Conservation (phyloP, 768 basidiomycete species). For the Tubosaeta sp. region DNA sequence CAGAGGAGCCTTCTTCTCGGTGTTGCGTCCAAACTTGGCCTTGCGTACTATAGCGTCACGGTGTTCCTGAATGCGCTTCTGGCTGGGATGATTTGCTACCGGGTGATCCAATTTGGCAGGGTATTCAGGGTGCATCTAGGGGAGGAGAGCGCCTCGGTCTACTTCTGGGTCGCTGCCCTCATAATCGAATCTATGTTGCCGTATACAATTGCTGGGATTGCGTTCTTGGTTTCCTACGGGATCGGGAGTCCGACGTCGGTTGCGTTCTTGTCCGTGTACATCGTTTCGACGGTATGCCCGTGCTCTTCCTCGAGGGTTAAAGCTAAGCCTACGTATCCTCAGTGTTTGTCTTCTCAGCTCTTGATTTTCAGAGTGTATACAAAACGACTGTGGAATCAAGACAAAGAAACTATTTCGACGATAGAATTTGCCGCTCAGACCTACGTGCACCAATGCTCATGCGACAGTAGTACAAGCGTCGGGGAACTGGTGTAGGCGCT, state of each 20-base stretch:
- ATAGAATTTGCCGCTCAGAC: neutral
- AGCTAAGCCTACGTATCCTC: neutral
- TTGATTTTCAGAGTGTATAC: neutral
- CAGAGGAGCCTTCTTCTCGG: neutral
- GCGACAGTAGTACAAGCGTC: neutral
- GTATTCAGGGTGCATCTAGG: neutral
- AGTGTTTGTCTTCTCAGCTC: neutral
- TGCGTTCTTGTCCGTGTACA: neutral
- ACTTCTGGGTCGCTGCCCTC: neutral
- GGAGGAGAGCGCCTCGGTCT: neutral
- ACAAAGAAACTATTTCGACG: neutral
- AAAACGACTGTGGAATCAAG: neutral
- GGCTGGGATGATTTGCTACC: neutral
- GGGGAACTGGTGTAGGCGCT: neutral
- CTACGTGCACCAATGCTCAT: neutral
- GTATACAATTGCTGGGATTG: neutral
- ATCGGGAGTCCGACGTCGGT: too few species aligned
- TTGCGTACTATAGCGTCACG: neutral
- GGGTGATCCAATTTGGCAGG: neutral
- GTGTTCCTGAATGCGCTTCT: neutral
- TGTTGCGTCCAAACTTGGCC: neutral
- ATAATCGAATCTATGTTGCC: neutral
- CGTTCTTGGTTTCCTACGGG: too few species aligned
- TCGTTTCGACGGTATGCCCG: neutral
- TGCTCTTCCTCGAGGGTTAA: neutral